Evolutionary conservation across 2,329 filamentous ascomycete species (phyloP), one percentile per base, ranked within the genome.

Genomic region (Plenodomus lindquistii): DNA sequence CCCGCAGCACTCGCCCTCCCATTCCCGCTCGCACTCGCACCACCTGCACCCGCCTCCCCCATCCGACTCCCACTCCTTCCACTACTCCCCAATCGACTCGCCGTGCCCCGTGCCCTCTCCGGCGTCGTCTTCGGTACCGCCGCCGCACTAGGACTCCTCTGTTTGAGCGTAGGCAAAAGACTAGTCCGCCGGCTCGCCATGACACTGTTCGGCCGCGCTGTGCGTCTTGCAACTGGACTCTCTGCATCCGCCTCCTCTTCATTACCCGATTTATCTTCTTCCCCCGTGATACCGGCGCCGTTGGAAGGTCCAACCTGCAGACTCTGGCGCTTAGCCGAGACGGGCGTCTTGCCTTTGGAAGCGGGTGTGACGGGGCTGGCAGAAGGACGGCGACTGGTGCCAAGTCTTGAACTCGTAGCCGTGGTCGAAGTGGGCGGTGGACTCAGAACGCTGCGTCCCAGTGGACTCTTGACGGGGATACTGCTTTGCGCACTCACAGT

Each of bases 401-500:
- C 27, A 4, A 31, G 15, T 24, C 27, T 31, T 13, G 27, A 31
- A 15, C 27, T 31, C n/a, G n/a, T n/a, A n/a, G n/a, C n/a, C 29
- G 27, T 63, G 60, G 37, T 65, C 60, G 15, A 57, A 58, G 3
- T 70, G 66, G 2, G 64, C 71, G 7, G 66, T 67, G 7, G 69
- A 72, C 7, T 60, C 38, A 19, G 66, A 58, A 15, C 62, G 3
- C 57, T 48, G 17, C 62, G 69, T 37, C 66, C 55, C 21, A 71
- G 40, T 2, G 71, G 67, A 52, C 67, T 73, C 21, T 65, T 64
- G n/a, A 71, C 57, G 20, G 69, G 69, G 37, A 72, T 69, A 36
- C 68, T 62, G 15, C 67, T 68, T 15, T 39, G 20, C 13, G 37
- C 22, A 20, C 66, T 66, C 4, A 63, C 59, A 37, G 60, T 66